Conservation (phyloP, 2,329 filamentous ascomycete species). For the Podosphaera aphanis region DNA sequence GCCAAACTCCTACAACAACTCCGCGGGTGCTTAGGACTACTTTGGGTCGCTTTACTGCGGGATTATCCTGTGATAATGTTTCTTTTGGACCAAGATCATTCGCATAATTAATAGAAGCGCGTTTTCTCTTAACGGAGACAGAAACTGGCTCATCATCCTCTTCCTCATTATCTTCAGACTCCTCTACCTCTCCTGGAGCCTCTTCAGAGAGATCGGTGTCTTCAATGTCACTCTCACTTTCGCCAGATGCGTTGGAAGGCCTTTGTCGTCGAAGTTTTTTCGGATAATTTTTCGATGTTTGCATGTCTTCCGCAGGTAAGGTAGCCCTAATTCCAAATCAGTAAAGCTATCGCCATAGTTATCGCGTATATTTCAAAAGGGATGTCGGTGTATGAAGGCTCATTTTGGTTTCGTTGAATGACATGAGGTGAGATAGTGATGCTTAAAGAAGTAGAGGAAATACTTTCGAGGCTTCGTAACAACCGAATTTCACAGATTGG, state of each 20-base stretch:
- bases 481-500: too few species aligned
- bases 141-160: constrained; percentile 16
- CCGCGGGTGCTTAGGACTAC: constrained; percentile 9
- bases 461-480: too few species aligned
- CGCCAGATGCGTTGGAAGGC: constrained; percentile 5
- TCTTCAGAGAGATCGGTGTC: not conserved
- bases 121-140: constrained; percentile 32
- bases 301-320: too few species aligned
- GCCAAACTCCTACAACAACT: constrained; percentile 32
- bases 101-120: constrained; percentile 26
- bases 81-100: constrained; percentile 21
- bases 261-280: constrained; percentile 2
- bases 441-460: too few species aligned
- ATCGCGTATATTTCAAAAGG: too few species aligned
- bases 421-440: too few species aligned
- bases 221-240: constrained; percentile 2
- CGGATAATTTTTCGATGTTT: too few species aligned
- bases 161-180: constrained; percentile 14
- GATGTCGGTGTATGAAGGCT: too few species aligned
- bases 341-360: too few species aligned
- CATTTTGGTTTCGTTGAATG: too few species aligned
- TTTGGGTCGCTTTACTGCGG: constrained; percentile 9
- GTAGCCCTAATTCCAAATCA: too few species aligned
- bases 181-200: constrained; percentile 1
- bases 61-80: constrained; percentile 4